These are phyloP conservation scores for Coemansia sp. DNA, from an alignment of 192 early-diverging fungal species.

Conservation along the genomic window DNA sequence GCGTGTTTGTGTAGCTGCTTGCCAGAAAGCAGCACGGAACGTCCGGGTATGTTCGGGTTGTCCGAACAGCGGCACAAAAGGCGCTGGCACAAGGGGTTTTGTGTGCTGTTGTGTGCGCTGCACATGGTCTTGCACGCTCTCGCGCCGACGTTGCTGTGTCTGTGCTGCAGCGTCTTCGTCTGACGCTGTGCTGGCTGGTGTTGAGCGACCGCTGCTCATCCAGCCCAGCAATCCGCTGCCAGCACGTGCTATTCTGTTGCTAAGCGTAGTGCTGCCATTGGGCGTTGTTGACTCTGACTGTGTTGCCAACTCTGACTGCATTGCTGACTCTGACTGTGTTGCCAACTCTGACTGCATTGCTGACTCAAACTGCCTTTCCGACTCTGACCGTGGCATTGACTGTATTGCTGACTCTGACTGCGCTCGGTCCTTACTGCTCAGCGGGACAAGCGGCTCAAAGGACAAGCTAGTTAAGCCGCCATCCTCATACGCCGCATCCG, in stretches of 20 bases:
- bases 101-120: slow-evolving; percentile 1
- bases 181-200: slow-evolving; percentile 7
- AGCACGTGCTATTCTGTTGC: background rate
- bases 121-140: slow-evolving; percentile 22
- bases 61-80: slow-evolving; percentile 33
- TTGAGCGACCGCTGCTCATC: slow-evolving; percentile 16
- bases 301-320: background rate
- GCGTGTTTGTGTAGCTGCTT: slow-evolving; percentile 57
- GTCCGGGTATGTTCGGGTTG: slow-evolving; percentile 14
- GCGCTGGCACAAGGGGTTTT: slow-evolving; percentile 7
- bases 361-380: background rate
- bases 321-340: background rate
- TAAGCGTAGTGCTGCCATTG: too few relatives aligned
- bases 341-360: background rate
- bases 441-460: slow-evolving; percentile 32
- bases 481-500: background rate
- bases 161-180: background rate
- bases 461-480: slow-evolving; percentile 24
- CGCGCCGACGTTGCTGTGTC: background rate
- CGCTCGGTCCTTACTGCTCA: slow-evolving; percentile 16
- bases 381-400: background rate
- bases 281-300: background rate
- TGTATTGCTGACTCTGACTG: background rate
- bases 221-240: slow-evolving; percentile 9
- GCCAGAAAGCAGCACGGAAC: slow-evolving; percentile 63